Evolutionary conservation across 345 rosid species (phyloP), one percentile per base, ranked within the genome.

Genomic region (Syzygium oleosum): DNA sequence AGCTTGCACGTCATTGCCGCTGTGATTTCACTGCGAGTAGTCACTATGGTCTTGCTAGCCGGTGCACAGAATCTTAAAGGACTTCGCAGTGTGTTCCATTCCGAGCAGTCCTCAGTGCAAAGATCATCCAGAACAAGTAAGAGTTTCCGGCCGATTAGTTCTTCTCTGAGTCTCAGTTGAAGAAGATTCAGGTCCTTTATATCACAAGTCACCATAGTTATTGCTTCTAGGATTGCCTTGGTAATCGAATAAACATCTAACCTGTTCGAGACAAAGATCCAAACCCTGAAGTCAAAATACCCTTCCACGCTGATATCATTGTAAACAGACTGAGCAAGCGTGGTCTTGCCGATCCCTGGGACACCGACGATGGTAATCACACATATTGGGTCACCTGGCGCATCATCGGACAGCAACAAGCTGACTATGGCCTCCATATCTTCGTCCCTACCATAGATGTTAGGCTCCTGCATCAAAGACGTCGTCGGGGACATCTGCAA

Each of bases 51-150:
- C 59, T 87, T 90, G 77, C 89, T 92, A 9, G 88, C 90, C 27
- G 21, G 11, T 19, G 65, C 78, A 16, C 91, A 90, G 43, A 52
- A 77, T 85, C 34, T 86, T 7, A 90, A 54, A 53, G 92, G 89
- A 29, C 61, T 54, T 51, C 56, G 15, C 12, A 91, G 6, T 15
- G 87, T 83, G 43, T 88, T 89, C 92, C 92, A 91, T 3, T 90
- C 89, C 46, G 10, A 29, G 84, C 87, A 79, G 52, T 54, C 84
- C 56, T 77, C 41, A 3, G 34, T 52, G 88, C 88, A 85, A 51
- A 91, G 87, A 88, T 90, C 93, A 59, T 92, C 91, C 25, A 91
- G 19, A 59, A 91, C 85, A 41, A 92, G 73, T 27, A 90, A 84
- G 87, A 88, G 90, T 49, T 41, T 92, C 85, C 7, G 52, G 16